These are phyloP conservation scores for Salix caprea DNA, from an alignment of 345 rosid genomes.

Conservation along the genomic window DNA sequence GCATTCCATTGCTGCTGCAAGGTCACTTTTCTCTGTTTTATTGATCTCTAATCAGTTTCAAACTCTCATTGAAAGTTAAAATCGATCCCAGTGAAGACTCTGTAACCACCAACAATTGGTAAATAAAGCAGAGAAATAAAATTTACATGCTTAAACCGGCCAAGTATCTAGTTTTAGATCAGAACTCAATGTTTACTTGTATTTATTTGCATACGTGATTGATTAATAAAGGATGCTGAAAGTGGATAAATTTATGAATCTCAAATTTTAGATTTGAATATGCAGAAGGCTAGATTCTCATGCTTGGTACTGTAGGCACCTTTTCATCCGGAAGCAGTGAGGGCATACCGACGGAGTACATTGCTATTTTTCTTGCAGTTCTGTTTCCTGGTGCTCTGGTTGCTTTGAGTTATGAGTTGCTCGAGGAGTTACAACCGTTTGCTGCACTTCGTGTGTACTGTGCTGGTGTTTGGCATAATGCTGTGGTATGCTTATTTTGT, in stretches of 20 bases:
- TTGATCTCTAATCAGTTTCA: background rate
- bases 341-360: slow-evolving; percentile 72
- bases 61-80: background rate
- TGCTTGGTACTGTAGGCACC: slow-evolving; percentile 32
- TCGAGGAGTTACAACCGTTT: slow-evolving; percentile 47
- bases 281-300: slow-evolving; percentile 24
- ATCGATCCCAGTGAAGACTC: background rate
- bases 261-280: slow-evolving; percentile 9
- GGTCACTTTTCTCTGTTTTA: slow-evolving; percentile 29
- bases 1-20: slow-evolving; percentile 85
- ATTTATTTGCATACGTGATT: background rate
- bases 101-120: background rate
- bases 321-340: slow-evolving; percentile 66
- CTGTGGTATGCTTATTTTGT: slow-evolving; percentile 45
- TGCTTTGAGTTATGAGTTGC: slow-evolving; percentile 63
- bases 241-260: slow-evolving; percentile 2
- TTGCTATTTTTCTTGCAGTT: slow-evolving; percentile 76
- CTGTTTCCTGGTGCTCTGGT: slow-evolving; percentile 90
- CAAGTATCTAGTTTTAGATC: background rate
- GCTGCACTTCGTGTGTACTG: slow-evolving; percentile 70
- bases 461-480: slow-evolving; percentile 98
- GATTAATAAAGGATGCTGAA: background rate
- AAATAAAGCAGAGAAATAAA: background rate
- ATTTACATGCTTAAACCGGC: background rate
- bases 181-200: background rate